A percentile compares a stretch with the other conserved stretches of the same genome.
Conservation (phyloP, 2,329 filamentous ascomycete genomes). For the Magnaporthiopsis rhizophila region DNA sequence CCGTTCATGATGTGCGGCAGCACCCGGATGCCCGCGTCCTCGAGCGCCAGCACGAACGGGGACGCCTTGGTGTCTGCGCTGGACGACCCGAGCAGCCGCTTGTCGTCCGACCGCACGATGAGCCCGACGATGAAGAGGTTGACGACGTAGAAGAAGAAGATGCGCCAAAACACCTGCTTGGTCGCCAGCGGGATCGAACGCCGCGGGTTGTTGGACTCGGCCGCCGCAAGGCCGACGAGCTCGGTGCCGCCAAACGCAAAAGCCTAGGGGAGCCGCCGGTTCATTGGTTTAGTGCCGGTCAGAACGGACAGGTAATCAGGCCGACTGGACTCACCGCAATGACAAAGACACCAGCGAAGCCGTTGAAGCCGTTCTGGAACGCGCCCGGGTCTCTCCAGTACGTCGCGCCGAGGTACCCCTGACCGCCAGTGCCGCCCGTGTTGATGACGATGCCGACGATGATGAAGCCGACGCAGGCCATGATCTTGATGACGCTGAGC, state of each 20-base stretch:
- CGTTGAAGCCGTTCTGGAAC: conserved; percentile 42
- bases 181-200: conserved; percentile 40
- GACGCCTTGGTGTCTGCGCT: conserved; percentile 36
- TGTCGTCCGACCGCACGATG: conserved; percentile 35
- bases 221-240: conserved; percentile 42
- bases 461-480: conserved; percentile 54
- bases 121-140: conserved; percentile 43
- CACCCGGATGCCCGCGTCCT: conserved; percentile 39
- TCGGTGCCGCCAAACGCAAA: conserved; percentile 46
- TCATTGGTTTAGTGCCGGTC: background rate
- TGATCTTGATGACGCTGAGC: conserved; percentile 49
- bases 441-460: conserved; percentile 54
- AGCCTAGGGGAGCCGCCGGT: conserved; percentile 18
- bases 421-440: conserved; percentile 45
- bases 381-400: conserved; percentile 53
- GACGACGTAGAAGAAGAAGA: conserved; percentile 43
- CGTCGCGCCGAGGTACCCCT: conserved; percentile 51
- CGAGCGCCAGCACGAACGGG: conserved; percentile 44
- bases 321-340: conserved; percentile 22
- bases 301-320: background rate
- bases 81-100: conserved; percentile 27
- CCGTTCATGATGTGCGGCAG: conserved; percentile 46
- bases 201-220: conserved; percentile 40
- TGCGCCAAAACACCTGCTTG: conserved; percentile 48
- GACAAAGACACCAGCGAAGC: conserved; percentile 43